Percentiles rank a stretch among this genome's conserved stretches.
These are phyloP conservation scores for Chimonanthus praecox DNA, from an alignment of 164 flowering plant genomes.

Conservation along the genomic window DNA sequence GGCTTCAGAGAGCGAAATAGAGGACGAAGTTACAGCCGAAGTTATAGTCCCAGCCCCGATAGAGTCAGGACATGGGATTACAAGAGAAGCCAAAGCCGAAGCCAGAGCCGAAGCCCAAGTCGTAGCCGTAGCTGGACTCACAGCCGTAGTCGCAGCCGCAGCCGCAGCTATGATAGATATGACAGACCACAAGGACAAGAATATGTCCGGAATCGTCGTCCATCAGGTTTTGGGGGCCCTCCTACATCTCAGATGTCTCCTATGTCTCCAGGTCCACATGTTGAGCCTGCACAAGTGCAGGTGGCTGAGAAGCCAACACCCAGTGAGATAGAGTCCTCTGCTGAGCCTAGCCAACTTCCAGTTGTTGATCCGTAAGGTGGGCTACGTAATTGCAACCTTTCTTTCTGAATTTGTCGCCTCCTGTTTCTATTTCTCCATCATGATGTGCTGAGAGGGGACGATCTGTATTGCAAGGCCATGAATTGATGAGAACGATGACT, in stretches of 20 bases:
- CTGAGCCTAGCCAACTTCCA: constrained; percentile 12
- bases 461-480: background rate
- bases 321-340: constrained; percentile 6
- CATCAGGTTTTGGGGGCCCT: constrained; percentile 18
- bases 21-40: constrained; percentile 57
- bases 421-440: background rate
- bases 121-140: constrained; percentile 28
- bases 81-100: constrained; percentile 31
- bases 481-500: background rate
- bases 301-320: constrained; percentile 10
- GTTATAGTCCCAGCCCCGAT: constrained; percentile 55
- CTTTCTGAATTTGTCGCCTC: background rate
- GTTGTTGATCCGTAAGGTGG: constrained; percentile 12
- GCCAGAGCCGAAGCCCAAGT: constrained; percentile 31
- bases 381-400: background rate
- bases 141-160: constrained; percentile 26
- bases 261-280: constrained; percentile 26
- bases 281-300: constrained; percentile 14
- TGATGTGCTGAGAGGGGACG: background rate
- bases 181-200: constrained; percentile 17
- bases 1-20: constrained; percentile 39
- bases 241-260: constrained; percentile 26
- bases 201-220: constrained; percentile 16
- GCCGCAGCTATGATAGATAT: constrained; percentile 32
- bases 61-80: constrained; percentile 54